Percentiles rank a stretch among this genome's conserved stretches.
Conservation (phyloP, 352 stramenopile species). For the Phytophthora vignae region DNA sequence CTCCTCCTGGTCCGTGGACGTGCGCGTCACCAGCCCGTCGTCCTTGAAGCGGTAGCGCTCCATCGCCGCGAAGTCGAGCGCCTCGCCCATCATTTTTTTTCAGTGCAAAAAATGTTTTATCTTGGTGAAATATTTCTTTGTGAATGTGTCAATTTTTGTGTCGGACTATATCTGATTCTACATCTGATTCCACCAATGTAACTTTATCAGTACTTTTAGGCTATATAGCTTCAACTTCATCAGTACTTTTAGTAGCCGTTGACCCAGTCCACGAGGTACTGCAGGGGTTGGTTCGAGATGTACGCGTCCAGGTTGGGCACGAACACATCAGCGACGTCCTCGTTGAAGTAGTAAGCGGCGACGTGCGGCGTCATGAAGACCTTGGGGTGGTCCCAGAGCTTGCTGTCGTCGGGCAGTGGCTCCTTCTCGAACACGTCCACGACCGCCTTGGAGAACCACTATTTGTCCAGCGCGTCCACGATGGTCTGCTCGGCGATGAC, state of each 20-base stretch:
- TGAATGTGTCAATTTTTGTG: neutral
- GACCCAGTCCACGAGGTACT: slow-evolving; percentile 37
- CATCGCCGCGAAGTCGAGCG: slow-evolving; percentile 36
- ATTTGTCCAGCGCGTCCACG: slow-evolving; percentile 62
- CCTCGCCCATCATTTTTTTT: neutral
- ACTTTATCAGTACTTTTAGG: neutral
- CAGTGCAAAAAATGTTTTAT: neutral
- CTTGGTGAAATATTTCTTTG: neutral
- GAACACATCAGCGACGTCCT: slow-evolving; percentile 81
- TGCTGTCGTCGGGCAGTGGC: slow-evolving; percentile 46
- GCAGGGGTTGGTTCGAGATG: slow-evolving; percentile 23
- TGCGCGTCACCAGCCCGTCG: slow-evolving; percentile 62
- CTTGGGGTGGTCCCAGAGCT: slow-evolving; percentile 64
- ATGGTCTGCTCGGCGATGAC: slow-evolving; percentile 70
- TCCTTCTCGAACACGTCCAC: slow-evolving; percentile 64
- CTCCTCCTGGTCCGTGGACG: slow-evolving; percentile 79
- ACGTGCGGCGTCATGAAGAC: slow-evolving; percentile 85
- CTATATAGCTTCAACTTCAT: neutral
- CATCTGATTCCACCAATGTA: too few relatives aligned
- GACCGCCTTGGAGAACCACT: slow-evolving; percentile 62
- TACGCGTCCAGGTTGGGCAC: slow-evolving; percentile 52
- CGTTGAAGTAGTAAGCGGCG: slow-evolving; percentile 69
- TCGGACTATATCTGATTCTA: neutral
- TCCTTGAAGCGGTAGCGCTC: slow-evolving; percentile 62
- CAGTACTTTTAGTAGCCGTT: slow-evolving; percentile 31